Base-by-base conservation (phyloP, 495 filamentous ascomycete genomes). In the Podospora australis region DNA sequence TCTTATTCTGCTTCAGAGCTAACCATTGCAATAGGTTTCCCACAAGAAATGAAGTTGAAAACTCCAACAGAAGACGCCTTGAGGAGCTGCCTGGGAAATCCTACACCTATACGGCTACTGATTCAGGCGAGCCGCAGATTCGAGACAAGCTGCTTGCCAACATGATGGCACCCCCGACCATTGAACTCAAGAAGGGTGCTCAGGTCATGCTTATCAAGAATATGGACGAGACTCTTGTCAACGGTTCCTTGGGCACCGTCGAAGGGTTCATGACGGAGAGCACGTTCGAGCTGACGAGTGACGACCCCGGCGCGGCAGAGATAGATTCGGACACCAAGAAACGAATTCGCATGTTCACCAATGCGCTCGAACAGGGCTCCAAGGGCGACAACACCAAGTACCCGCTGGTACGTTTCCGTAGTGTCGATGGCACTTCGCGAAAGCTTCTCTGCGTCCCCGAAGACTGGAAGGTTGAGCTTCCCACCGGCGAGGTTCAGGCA, bases 151-250 rank as follows among this genome's bases (percentile, higher is more conserved):
- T 97, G 1, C 73, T 98, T 0, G 57, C 78, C 2, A 94, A 87
- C 61, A 96, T 92, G 80, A 96, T 98, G 88, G 91, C 90, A 0
- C 89, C 92, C 3, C 75, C 75, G 23, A 52, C 58, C 1, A 78
- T 97, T 14, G 77, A 83, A 38, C 72, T 98, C 35, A 97, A 96
- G 66, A 87, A 91, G 55, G 88, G 88, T 14, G 83, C 90, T 0
- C 94, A 97, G 60, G 94, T 98, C 22, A 97, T 98, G 92, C 69
- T 98, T n/a, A 96, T 97, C 75, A 98, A 98, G 61, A 98, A 98
- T 59, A 82, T 96, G 71, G 92, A 98, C 64, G 91, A 96, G 2
- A 79, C 75, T 0, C 79, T 97, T 2, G 92, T 97, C 48, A 98
- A 98, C 54, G 92, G 92, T 4, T 94, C 92, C 0, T 77, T 97